phyloP scores from a whole-genome alignment of 2,329 filamentous ascomycete species.

The Aspergillus novofumigatus region DNA sequence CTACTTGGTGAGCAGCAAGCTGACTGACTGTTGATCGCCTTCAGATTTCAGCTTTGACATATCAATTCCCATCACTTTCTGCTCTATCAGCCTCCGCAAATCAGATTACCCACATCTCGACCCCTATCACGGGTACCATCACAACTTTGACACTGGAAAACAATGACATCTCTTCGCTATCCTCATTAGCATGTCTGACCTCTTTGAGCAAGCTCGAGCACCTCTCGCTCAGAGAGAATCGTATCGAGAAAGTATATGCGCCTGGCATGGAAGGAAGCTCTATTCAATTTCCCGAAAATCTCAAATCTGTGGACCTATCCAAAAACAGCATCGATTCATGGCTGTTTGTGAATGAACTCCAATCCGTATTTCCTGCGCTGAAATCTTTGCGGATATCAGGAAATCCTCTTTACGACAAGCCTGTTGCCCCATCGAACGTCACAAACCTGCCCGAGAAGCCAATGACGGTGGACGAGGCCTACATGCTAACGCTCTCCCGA shows the following conservation, averaged over 20 bases:
- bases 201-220: conserved; percentile 49
- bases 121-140: conserved; percentile 32
- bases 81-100: conserved; percentile 35
- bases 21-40: conserved; percentile 1
- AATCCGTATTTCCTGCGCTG: conserved; percentile 66
- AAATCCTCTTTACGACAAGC: conserved; percentile 73
- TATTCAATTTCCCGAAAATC: conserved; percentile 50
- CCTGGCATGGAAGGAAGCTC: conserved; percentile 24
- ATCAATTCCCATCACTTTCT: conserved; percentile 33
- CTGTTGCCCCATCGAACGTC: conserved; percentile 28
- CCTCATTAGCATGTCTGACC: conserved; percentile 45
- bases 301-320: conserved; percentile 68
- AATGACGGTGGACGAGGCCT: conserved; percentile 67
- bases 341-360: conserved; percentile 68
- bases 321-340: conserved; percentile 67
- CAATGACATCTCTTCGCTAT: conserved; percentile 38
- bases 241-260: conserved; percentile 51
- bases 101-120: conserved; percentile 28
- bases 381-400: conserved; percentile 72
- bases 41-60: conserved; percentile 33
- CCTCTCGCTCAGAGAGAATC: conserved; percentile 69
- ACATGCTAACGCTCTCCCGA: conserved; percentile 81
- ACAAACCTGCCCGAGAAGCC: conserved; percentile 38
- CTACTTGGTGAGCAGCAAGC: conserved; percentile 1
- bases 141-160: conserved; percentile 48